Conservation (phyloP, 208 protist genomes). For the Strigomonas oncopelti region DNA sequence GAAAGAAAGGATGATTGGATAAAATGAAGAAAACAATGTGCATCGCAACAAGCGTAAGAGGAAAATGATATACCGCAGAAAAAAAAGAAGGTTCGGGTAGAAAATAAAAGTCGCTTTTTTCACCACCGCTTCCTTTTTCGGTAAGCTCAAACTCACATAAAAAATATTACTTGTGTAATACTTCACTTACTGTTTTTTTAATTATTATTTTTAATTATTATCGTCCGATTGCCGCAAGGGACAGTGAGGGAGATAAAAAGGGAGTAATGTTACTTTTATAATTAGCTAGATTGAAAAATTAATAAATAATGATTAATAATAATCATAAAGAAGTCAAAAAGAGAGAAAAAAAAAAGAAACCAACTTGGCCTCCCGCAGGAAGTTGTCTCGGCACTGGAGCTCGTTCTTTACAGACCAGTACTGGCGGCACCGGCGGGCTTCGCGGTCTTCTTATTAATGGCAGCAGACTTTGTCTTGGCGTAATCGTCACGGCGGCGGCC, state of each 20-base stretch:
- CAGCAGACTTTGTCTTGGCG: slow-evolving; percentile 54
- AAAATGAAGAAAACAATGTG: too few species aligned
- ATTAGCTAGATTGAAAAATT: too few species aligned
- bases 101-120: too few species aligned
- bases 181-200: neutral
- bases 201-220: slow-evolving; percentile 11
- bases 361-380: neutral
- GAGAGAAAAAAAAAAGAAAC: slow-evolving; percentile 13
- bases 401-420: slow-evolving; percentile 78
- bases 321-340: slow-evolving; percentile 8
- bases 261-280: neutral
- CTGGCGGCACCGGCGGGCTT: slow-evolving; percentile 85
- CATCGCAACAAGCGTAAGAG: too few species aligned
- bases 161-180: neutral
- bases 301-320: too few species aligned
- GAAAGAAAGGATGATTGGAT: too few species aligned
- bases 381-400: neutral
- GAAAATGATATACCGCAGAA: too few species aligned
- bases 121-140: too few species aligned
- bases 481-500: slow-evolving; percentile 89
- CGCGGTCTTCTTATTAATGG: slow-evolving; percentile 70
- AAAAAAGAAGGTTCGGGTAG: too few species aligned
- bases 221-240: neutral
- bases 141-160: too few species aligned
- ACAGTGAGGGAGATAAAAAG: neutral